These are phyloP conservation scores for Carex littledalei DNA, from an alignment of 176 grass and related monocot species.

Conservation along the genomic window DNA sequence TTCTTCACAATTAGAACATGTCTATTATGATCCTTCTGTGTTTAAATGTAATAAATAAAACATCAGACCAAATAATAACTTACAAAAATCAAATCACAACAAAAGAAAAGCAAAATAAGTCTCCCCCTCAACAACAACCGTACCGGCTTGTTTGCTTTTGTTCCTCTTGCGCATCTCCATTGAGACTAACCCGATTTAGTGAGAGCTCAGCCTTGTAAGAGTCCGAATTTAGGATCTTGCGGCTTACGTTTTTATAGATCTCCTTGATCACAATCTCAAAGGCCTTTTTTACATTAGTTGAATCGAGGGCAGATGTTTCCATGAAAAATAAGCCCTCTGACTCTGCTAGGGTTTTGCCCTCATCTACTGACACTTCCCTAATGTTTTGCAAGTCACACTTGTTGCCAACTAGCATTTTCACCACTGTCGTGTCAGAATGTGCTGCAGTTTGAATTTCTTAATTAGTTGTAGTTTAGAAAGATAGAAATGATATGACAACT, in stretches of 20 bases:
- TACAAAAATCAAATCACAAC: constrained; percentile 24
- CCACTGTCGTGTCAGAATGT: constrained; percentile 72
- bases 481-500: neutral
- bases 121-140: constrained; percentile 45
- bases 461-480: neutral
- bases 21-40: constrained; percentile 23
- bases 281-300: constrained; percentile 66
- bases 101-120: constrained; percentile 20
- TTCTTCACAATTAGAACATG: constrained; percentile 13
- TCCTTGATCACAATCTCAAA: constrained; percentile 80
- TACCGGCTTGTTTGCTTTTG: constrained; percentile 54
- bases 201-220: constrained; percentile 75
- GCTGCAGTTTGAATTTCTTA: constrained; percentile 35
- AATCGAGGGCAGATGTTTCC: constrained; percentile 81
- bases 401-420: constrained; percentile 88
- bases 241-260: constrained; percentile 75
- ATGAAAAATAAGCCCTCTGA: constrained; percentile 82
- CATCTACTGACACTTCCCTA: constrained; percentile 54
- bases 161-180: constrained; percentile 37
- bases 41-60: constrained; percentile 25
- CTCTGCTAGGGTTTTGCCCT: constrained; percentile 72
- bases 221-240: constrained; percentile 70
- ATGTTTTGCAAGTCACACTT: constrained; percentile 77
- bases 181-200: constrained; percentile 69
- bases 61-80: constrained; percentile 8